A percentile compares a stretch with the other conserved stretches of the same genome.
phyloP scores from a whole-genome alignment of 768 basidiomycete genomes.

The Leccinum uliginosum region DNA sequence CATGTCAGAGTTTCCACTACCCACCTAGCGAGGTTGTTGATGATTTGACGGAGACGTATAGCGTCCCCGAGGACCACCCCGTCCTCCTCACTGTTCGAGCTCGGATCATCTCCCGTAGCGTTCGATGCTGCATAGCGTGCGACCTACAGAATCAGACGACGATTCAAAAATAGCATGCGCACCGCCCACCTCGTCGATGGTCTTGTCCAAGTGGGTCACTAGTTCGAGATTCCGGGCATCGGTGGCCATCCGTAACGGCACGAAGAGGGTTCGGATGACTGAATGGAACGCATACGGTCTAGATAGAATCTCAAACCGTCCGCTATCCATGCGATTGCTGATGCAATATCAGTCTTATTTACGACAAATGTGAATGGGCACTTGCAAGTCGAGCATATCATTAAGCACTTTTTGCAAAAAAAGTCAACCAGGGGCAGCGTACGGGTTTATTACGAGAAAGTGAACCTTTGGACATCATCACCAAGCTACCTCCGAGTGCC shows the following conservation, averaged over 20 bases:
- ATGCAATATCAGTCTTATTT: constrained; percentile 4
- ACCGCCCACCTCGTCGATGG: constrained; percentile 52
- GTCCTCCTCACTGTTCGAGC: constrained; percentile 35
- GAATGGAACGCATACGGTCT: constrained; percentile 76
- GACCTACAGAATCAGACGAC: constrained; percentile 34
- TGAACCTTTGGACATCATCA: constrained; percentile 84
- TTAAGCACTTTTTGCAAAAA: constrained; percentile 54
- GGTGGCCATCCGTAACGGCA: constrained; percentile 64
- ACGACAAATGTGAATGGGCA: constrained; percentile 1
- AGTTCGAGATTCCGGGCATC: constrained; percentile 65
- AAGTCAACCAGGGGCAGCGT: constrained; percentile 1
- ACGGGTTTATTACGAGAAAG: not conserved
- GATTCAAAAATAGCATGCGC: not conserved
- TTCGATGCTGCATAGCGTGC: constrained; percentile 57
- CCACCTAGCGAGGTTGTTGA: constrained; percentile 79
- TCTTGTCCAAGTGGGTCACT: constrained; percentile 61
- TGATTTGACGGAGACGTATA: constrained; percentile 72
- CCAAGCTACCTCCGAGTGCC: constrained; percentile 75
- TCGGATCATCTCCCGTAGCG: constrained; percentile 48
- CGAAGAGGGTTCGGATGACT: constrained; percentile 69
- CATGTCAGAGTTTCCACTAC: not conserved
- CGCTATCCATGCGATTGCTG: constrained; percentile 84
- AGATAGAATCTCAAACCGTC: constrained; percentile 67
- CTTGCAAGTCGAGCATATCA: constrained; percentile 77
- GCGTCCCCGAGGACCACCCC: constrained; percentile 83